Evolutionary conservation across 1,139 yeast species (phyloP).

Genomic region (Geotrichum armillariae): DNA sequence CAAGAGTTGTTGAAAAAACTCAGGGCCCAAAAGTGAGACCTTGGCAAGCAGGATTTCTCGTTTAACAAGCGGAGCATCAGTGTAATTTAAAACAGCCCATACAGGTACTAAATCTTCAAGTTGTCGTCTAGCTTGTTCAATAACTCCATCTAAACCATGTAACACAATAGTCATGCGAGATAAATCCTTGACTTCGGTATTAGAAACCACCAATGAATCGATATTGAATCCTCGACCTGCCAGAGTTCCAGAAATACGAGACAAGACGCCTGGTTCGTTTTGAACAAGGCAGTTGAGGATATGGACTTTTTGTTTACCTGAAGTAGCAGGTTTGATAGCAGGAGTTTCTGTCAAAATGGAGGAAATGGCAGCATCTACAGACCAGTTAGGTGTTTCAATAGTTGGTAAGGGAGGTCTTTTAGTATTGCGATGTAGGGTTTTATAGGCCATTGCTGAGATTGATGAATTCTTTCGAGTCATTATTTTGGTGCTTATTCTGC

Average conservation of each 20-base stretch:
- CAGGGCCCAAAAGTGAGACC: conserved; percentile 92
- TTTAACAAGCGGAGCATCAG: conserved; percentile 83
- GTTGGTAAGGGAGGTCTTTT: conserved; percentile 90
- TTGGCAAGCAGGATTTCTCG: conserved; percentile 90
- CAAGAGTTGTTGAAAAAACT: conserved; percentile 90
- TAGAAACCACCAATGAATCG: conserved; percentile 94
- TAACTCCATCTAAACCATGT: conserved; percentile 91
- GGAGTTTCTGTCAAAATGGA: conserved; percentile 95
- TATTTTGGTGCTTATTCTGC: no score
- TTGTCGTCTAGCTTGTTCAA: conserved; percentile 97
- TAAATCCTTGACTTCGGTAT: conserved; percentile 91
- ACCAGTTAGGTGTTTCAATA: conserved; percentile 90
- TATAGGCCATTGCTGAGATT: conserved; percentile 94
- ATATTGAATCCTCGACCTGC: conserved; percentile 98
- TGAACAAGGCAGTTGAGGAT: conserved; percentile 95
- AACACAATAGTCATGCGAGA: conserved; percentile 96
- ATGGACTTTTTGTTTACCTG: conserved; percentile 64
- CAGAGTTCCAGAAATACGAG: conserved; percentile 88
- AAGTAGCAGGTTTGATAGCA: conserved; percentile 35
- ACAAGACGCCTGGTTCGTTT: conserved; percentile 96
- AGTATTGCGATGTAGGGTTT: conserved; percentile 77
- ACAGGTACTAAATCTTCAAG: conserved; percentile 97
- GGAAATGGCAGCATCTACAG: conserved; percentile 92
- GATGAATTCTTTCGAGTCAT: no score
- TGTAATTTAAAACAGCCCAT: conserved; percentile 93